These are phyloP conservation scores for Phytophthora cryptogea DNA, from an alignment of 352 stramenopile genomes.

Conservation along the genomic window DNA sequence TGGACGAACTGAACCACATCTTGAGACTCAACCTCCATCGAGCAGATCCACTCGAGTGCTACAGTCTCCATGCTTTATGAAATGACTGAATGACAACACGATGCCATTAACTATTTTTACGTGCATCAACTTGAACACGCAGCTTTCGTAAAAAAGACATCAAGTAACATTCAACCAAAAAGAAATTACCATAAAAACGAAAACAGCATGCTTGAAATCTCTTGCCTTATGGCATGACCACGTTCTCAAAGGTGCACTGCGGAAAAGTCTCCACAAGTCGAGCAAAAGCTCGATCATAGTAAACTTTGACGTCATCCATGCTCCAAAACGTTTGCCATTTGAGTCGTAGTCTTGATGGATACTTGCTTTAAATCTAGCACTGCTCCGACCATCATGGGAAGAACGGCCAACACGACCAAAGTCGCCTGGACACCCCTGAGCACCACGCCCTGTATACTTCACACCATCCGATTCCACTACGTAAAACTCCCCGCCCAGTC, in stretches of 20 bases:
- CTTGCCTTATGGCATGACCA: background rate
- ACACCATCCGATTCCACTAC: background rate
- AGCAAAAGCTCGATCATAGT: slow-evolving; percentile 1
- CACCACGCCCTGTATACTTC: background rate
- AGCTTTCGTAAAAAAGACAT: background rate
- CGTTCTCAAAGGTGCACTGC: slow-evolving; percentile 1
- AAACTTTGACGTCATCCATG: background rate
- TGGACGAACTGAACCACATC: slow-evolving; percentile 54
- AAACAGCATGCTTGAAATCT: background rate
- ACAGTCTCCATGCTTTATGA: slow-evolving; percentile 41
- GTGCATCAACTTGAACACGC: background rate
- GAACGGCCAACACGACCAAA: background rate
- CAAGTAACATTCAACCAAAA: background rate
- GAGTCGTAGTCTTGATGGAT: background rate
- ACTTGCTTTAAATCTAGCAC: background rate
- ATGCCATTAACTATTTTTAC: slow-evolving; percentile 10
- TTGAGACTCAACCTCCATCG: slow-evolving; percentile 31
- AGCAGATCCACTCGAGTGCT: slow-evolving; percentile 54
- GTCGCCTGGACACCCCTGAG: background rate
- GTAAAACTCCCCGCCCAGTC: background rate
- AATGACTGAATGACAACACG: background rate
- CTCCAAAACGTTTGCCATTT: background rate
- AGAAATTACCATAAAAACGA: background rate
- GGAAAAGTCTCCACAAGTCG: slow-evolving; percentile 1
- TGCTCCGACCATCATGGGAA: background rate